These are phyloP conservation scores for Xerocomus cyaneibrunnescens DNA, from an alignment of 1,284 basidiomycete genomes.

Conservation along the genomic window DNA sequence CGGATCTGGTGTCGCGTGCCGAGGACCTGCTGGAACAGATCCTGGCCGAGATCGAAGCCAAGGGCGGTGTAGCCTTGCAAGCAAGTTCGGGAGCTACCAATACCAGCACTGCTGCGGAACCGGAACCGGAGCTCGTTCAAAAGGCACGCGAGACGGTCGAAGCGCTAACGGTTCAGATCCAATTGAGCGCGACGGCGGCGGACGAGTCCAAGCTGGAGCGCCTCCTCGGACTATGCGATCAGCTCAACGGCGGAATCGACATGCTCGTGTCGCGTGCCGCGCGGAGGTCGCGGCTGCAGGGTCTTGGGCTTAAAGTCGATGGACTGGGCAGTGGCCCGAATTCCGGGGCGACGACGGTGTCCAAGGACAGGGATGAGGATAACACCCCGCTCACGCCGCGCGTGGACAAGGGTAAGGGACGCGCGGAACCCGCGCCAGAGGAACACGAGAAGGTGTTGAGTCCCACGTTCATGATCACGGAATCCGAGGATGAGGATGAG, in stretches of 20 bases:
- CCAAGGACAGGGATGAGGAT: slow-evolving; percentile 34
- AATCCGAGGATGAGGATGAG: slow-evolving; percentile 62
- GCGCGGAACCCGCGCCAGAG: slow-evolving; percentile 65
- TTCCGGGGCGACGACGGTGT: neutral
- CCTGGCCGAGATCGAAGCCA: slow-evolving; percentile 26
- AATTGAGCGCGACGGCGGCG: slow-evolving; percentile 50
- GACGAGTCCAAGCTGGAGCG: slow-evolving; percentile 62
- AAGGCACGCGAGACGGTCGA: slow-evolving; percentile 54
- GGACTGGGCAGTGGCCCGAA: slow-evolving; percentile 9
- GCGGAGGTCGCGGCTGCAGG: slow-evolving; percentile 40
- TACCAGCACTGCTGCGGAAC: neutral
- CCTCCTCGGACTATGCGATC: slow-evolving; percentile 72
- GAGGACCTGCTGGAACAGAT: slow-evolving; percentile 49
- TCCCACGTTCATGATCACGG: slow-evolving; percentile 63
- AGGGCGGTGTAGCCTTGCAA: neutral
- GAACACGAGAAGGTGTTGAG: slow-evolving; percentile 68
- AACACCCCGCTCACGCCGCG: slow-evolving; percentile 55
- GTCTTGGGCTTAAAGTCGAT: slow-evolving; percentile 46
- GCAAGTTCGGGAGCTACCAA: neutral
- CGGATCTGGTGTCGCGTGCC: slow-evolving; percentile 40
- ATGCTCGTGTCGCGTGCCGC: slow-evolving; percentile 39
- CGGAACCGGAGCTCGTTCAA: slow-evolving; percentile 40
- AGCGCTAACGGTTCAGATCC: slow-evolving; percentile 51
- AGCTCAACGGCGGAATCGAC: slow-evolving; percentile 53
- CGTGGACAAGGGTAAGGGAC: slow-evolving; percentile 73